Base-by-base conservation (phyloP, 345 rosid genomes). In the Gossypium thurberi region DNA sequence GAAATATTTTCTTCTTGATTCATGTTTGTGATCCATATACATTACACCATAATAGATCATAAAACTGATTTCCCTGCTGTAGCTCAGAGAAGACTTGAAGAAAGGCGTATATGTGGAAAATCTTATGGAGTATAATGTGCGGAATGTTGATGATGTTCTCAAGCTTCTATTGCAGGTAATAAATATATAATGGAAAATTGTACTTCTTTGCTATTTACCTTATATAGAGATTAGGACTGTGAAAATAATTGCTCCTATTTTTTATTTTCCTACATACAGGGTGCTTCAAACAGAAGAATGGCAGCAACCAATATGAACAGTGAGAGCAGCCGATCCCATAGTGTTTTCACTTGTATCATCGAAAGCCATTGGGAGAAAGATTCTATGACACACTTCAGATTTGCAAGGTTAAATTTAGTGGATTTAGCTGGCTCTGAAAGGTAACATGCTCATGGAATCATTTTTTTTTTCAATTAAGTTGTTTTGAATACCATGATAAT, bases 371-470 rank as follows among this genome's bases (percentile, higher is more conserved):
- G 97, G 98, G 97, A 90, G 79, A 90, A 82, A 80, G 97, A 90
- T 80, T 89, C 95, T 51, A 79, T 87, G 92, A 88, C 83, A 60
- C 92, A 80, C 82, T 86, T 84, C 56, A 87, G 97, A 84, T 94
- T 88, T 84, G 92, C 97, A 74, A 88, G 98, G 82, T 87, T 94
- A 78, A 94, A 94, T 82, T 86, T 94, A 77, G 98, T 94, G 42
- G 98, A 94, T 77, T 84, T 94, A 78, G 97, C 98, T 73, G 98
- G 98, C 81, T 94, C 98, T 71, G 98, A 94, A 77, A 94, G 98
- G 98, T 94, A 89, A 73, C 23, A 50, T 72, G 53, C 67, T 51
- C 72, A 44, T 55, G 57, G 40, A 10, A 10, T 50, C 52, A 55
- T 57, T 23, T 58, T 11, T 43, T 43, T 51, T 69, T 75, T 61